Conservation (phyloP, 73 alveolate genomes). For the Paramecium biaurelia region DNA sequence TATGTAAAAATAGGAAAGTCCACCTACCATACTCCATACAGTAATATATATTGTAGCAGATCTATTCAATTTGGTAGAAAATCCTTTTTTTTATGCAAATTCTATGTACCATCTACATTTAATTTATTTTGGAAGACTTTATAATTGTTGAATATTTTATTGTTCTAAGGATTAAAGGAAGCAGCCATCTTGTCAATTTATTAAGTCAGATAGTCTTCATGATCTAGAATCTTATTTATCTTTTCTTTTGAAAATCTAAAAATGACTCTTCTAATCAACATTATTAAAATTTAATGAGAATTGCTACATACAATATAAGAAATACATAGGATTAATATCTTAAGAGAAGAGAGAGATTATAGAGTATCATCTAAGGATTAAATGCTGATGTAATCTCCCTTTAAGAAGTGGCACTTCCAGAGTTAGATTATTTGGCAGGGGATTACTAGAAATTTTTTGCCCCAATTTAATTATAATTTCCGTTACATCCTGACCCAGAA, state of each 20-base stretch:
- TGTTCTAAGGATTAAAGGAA: neutral
- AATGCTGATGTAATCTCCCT: slow-evolving; percentile 27
- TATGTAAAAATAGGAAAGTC: neutral
- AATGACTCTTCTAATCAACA: neutral
- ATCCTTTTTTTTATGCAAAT: neutral
- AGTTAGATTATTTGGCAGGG: neutral
- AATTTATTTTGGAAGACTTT: neutral
- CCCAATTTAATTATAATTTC: slow-evolving; percentile 36
- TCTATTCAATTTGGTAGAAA: neutral
- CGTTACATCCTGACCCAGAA: slow-evolving; percentile 70
- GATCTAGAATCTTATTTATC: neutral
- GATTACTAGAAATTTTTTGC: slow-evolving; percentile 46
- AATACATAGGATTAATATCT: neutral
- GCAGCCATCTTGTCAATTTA: neutral
- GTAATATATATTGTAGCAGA: neutral
- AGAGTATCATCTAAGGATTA: neutral
- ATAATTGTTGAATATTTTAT: slow-evolving; percentile 1
- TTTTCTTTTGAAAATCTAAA: neutral
- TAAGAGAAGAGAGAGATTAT: neutral
- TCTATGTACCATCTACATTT: neutral
- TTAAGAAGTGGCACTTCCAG: slow-evolving; percentile 51
- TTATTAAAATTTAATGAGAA: slow-evolving; percentile 1
- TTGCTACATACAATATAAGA: slow-evolving; percentile 41
- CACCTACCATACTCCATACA: neutral
- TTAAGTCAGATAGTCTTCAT: neutral